These are phyloP conservation scores for Tuber aestivum DNA, from an alignment of 495 filamentous ascomycete genomes.

Conservation along the genomic window DNA sequence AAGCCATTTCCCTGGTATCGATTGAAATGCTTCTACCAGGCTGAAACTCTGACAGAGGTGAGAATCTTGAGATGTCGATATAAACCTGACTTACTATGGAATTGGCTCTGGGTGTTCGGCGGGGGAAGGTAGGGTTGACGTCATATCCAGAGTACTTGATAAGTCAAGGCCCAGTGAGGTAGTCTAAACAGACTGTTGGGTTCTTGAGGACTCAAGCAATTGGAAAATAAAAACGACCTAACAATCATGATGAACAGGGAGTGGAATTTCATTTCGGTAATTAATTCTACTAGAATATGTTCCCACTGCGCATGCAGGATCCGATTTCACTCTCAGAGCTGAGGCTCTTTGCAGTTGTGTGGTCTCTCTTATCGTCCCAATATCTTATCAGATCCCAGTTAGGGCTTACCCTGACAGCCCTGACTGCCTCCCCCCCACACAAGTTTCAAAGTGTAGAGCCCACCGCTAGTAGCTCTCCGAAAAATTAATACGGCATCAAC, in stretches of 20 bases:
- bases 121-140: neutral
- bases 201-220: neutral
- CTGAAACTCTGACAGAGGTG: neutral
- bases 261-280: neutral
- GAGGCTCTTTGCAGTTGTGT: neutral
- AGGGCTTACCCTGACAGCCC: neutral
- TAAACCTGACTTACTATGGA: neutral
- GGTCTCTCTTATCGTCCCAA: neutral
- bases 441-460: neutral
- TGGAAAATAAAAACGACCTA: neutral
- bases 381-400: neutral
- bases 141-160: neutral
- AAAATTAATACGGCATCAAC: slow-evolving; percentile 9
- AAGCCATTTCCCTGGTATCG: neutral
- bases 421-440: neutral
- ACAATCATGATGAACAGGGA: neutral
- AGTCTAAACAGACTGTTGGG: neutral
- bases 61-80: neutral
- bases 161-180: neutral
- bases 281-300: neutral
- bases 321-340: neutral
- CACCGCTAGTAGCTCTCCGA: neutral
- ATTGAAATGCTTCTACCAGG: neutral
- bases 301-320: neutral
- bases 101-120: neutral